Evolutionary conservation across 495 filamentous ascomycete genomes (phyloP), one percentile per base, ranked within the genome.

Genomic region (Alectoria sarmentosa): DNA sequence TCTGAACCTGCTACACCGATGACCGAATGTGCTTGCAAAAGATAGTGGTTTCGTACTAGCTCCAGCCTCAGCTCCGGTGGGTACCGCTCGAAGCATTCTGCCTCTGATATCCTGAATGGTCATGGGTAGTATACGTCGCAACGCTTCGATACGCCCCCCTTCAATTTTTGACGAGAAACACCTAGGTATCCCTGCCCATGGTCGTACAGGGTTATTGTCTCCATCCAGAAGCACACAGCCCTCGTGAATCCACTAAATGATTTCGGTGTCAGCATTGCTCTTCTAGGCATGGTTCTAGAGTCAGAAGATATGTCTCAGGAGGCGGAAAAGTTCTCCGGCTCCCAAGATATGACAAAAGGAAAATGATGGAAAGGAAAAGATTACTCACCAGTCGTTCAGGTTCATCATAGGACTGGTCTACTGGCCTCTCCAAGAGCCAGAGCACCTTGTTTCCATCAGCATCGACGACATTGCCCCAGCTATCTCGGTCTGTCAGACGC

Each of bases 161-260:
- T 69, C 67, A 4, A 69, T 5, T 30, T 63, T 39, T 0, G 63
- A 65, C 0, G 59, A 66, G 34, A 69, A 58, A 23, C 59, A 63
- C 2, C 58, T 48, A 11, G 67, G 67, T 4, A 69, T 13, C 1
- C 61, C 49, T 39, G 59, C 46, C 52, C 52, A 66, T 15, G 65
- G 49, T 11, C 37, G 57, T 32, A 69, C 46, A 0, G 67, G 67
- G 9, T 65, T 52, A 30, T 62, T 62, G 3, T 69, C 67, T 30
- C 54, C 48, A 36, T 69, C 67, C 13, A 69, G 60, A 26, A 69
- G 48, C 2, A 69, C 15, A 21, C 30, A 28, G 10, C 63, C 63
- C 3, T 59, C 42, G 60, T 63, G 26, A 10, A 60, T 52, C 63
- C 65, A 58, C n/a, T n/a, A n/a, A n/a, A n/a, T n/a, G n/a, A n/a